These are phyloP conservation scores for Dactylis glomerata DNA, from an alignment of 176 grass and related monocot species.

Conservation along the genomic window DNA sequence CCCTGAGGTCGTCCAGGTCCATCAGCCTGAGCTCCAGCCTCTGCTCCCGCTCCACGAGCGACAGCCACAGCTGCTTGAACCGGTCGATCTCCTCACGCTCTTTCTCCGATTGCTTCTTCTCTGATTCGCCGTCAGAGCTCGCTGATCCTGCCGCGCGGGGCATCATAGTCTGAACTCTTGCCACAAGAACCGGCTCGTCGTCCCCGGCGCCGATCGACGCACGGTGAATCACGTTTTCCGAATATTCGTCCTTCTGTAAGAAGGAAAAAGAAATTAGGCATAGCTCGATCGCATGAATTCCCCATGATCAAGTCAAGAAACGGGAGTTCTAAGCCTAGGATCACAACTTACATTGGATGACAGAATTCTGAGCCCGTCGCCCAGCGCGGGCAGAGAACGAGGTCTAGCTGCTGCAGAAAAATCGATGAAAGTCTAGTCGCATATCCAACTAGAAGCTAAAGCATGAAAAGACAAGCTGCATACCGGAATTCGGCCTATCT, in stretches of 20 bases:
- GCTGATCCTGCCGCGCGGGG: neutral
- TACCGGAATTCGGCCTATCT: slow-evolving; percentile 9
- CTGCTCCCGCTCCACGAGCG: slow-evolving; percentile 56
- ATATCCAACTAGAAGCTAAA: neutral
- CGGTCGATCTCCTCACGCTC: slow-evolving; percentile 27
- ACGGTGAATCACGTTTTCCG: slow-evolving; percentile 33
- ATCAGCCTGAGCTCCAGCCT: slow-evolving; percentile 55
- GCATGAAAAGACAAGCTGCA: neutral
- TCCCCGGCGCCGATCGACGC: slow-evolving; percentile 43
- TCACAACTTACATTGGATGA: slow-evolving; percentile 33
- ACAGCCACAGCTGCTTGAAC: slow-evolving; percentile 51
- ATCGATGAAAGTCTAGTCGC: neutral
- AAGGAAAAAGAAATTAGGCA: neutral
- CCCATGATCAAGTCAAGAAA: neutral
- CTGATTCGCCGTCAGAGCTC: slow-evolving; percentile 1
- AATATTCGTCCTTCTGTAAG: slow-evolving; percentile 3
- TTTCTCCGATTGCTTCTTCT: neutral
- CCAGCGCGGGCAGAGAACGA: neutral
- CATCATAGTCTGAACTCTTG: slow-evolving; percentile 4
- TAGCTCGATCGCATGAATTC: neutral
- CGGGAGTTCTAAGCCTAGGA: neutral
- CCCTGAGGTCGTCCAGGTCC: slow-evolving; percentile 57
- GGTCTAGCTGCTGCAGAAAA: neutral
- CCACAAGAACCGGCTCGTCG: slow-evolving; percentile 33
- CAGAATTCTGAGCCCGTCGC: slow-evolving; percentile 37